Base-by-base conservation (phyloP, 1,284 basidiomycete genomes). In the Cryptococcus depauperatus region DNA sequence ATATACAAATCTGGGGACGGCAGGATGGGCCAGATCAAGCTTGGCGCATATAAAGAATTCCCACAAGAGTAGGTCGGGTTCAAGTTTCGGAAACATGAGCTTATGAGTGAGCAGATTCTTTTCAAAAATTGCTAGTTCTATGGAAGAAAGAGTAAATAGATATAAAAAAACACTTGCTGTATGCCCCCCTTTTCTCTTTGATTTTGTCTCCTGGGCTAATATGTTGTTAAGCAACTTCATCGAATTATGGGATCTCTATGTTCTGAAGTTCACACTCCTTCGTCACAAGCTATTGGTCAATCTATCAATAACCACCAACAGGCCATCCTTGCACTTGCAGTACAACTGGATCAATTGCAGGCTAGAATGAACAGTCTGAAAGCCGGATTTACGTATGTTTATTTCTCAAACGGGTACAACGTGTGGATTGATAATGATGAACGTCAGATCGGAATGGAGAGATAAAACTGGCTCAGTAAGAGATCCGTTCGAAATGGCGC, bases 291-390 rank as follows among this genome's bases (percentile, higher is more conserved):
- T 19, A 59, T 69, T 28, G 61, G 57, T 14, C 58, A 63, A 39
- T 67, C 65, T 2, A 69, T 69, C 21, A 58, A 65, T 39, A 69
- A 67, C 42, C 64, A 67, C 43, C 61, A 66, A 45, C 47, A 59
- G 25, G 62, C 65, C 13, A 56, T 69, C 14, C 40, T 65, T 19
- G 46, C 57, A 9, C 56, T 69, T 3, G 66, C 66, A 2, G 62
- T 56, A 4, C 59, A 61, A 41, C 48, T 69, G 9, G 65, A 69
- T 46, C 52, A 53, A 4, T 46, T 66, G 16, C 54, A 64, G 39
- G 38, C 60, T 21, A 46, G 62, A 9, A 57, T 67, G 59, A 60
- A 61, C 39, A 48, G 47, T 14, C 45, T 66, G 26, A 51, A 56
- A 37, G 46, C 32, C 9, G 41, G 47, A 19, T 69, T 59, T 38